phyloP scores from a whole-genome alignment of 257 asterid genomes.

The Ehretia macrophylla region DNA sequence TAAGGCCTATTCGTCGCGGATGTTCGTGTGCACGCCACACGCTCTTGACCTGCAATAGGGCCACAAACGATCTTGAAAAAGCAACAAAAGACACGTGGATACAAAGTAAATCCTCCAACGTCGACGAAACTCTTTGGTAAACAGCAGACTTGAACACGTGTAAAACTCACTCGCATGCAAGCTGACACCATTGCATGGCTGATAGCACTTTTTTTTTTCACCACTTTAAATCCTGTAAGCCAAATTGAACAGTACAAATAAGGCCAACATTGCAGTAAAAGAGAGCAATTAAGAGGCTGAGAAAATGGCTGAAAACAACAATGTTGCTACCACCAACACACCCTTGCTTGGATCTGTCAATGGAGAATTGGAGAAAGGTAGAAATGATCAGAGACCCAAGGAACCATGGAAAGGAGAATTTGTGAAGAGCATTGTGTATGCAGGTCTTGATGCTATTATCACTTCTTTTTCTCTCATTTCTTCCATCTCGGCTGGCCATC shows the following conservation, averaged over 20 bases:
- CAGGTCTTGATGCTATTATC: constrained; percentile 32
- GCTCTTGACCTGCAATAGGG: neutral
- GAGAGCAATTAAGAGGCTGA: neutral
- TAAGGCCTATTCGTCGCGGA: too few relatives aligned
- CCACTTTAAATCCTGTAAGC: neutral
- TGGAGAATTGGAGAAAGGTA: constrained; percentile 7
- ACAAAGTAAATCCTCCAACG: neutral
- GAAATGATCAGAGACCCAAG: constrained; percentile 42
- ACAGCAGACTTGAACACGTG: neutral
- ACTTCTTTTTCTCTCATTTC: constrained; percentile 73
- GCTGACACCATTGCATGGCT: constrained; percentile 26
- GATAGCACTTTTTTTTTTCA: neutral
- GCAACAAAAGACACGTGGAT: neutral
- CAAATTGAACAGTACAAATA: too few relatives aligned
- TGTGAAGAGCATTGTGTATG: constrained; percentile 60
- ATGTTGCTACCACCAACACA: neutral
- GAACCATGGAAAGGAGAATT: constrained; percentile 68
- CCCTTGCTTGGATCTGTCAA: constrained; percentile 22
- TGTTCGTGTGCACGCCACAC: neutral
- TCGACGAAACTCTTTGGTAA: neutral
- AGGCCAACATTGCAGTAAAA: neutral
- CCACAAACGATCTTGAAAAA: neutral
- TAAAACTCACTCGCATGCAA: constrained; percentile 21
- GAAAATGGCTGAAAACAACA: constrained; percentile 30
- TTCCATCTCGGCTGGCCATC: constrained; percentile 77